Evolutionary conservation across 2,329 filamentous ascomycete genomes (phyloP).

Genomic region (Pyrenophora tritici-repentis): DNA sequence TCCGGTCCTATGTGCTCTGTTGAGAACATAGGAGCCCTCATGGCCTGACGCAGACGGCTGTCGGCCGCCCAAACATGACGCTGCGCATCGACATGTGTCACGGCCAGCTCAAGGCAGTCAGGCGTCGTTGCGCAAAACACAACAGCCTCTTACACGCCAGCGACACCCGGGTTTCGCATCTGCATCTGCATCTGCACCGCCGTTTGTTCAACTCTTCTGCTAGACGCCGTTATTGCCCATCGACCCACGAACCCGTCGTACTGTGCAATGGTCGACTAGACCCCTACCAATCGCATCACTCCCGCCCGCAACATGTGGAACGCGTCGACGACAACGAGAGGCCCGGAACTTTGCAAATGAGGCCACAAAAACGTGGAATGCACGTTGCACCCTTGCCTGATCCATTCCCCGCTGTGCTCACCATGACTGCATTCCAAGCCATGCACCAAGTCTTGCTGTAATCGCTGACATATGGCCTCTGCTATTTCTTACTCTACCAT

Average conservation of each 20-base stretch:
- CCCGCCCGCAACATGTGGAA: conserved; percentile 23
- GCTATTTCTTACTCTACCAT: conserved; percentile 4
- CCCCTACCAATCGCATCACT: conserved; percentile 31
- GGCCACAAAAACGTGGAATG: conserved; percentile 39
- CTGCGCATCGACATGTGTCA: conserved; percentile 20
- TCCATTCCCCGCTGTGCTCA: conserved; percentile 17
- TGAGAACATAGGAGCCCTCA: conserved; percentile 1
- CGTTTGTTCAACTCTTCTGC: conserved; percentile 33
- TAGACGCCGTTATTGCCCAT: conserved; percentile 36
- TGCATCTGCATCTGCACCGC: conserved; percentile 23
- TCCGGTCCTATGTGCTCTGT: conserved; percentile 8
- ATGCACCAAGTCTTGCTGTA: conserved; percentile 5
- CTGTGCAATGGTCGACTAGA: conserved; percentile 10
- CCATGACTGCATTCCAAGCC: conserved; percentile 15
- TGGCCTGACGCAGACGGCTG: conserved; percentile 14
- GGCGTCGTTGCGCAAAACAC: conserved; percentile 16
- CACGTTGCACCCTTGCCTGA: conserved; percentile 44
- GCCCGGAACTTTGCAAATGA: conserved; percentile 36
- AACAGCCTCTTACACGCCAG: conserved; percentile 17
- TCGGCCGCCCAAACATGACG: conserved; percentile 20
- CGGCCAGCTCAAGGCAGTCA: conserved; percentile 17
- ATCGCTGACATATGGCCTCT: conserved; percentile 1
- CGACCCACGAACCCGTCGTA: conserved; percentile 17
- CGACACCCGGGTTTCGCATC: conserved; percentile 22
- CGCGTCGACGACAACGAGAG: conserved; percentile 27